Percentiles rank a stretch among this genome's conserved stretches.
Evolutionary conservation across 1,284 basidiomycete genomes (phyloP).

Genomic region (Moniliella sp.): DNA sequence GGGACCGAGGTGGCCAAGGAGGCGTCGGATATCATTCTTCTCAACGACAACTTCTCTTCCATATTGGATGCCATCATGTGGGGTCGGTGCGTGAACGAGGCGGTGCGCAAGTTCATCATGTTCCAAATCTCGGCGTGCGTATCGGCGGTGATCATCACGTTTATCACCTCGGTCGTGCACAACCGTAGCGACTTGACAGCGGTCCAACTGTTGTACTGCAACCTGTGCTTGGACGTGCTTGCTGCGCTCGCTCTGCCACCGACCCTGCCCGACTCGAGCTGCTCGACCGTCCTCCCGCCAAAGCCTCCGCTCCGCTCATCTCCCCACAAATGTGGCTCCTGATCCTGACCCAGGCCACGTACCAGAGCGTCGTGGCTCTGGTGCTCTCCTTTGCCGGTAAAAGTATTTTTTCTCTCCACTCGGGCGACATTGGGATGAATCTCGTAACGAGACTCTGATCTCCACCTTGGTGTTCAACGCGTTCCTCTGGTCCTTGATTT

Average conservation of each 20-base stretch:
- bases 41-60: constrained; percentile 76
- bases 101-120: constrained; percentile 88
- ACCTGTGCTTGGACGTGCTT: constrained; percentile 83
- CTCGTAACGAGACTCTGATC: constrained; percentile 37
- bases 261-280: constrained; percentile 66
- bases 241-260: constrained; percentile 89
- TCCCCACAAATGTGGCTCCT: constrained; percentile 61
- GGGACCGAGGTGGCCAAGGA: constrained; percentile 98
- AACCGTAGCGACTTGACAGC: constrained; percentile 61
- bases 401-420: constrained; percentile 40
- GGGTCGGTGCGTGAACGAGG: constrained; percentile 93
- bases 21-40: constrained; percentile 92
- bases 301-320: constrained; percentile 67
- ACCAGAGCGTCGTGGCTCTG: constrained; percentile 64
- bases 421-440: neutral
- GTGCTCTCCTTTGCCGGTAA: constrained; percentile 69
- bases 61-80: constrained; percentile 95
- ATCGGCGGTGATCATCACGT: constrained; percentile 65
- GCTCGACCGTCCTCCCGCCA: constrained; percentile 72
- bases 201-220: constrained; percentile 89
- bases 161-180: constrained; percentile 67
- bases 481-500: constrained; percentile 60
- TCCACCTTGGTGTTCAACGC: constrained; percentile 82
- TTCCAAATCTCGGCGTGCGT: constrained; percentile 94
- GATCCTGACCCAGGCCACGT: constrained; percentile 69